Evolutionary conservation across 108 stramenopile genomes (phyloP).

Genomic region (Aurantiochytrium sp.): DNA sequence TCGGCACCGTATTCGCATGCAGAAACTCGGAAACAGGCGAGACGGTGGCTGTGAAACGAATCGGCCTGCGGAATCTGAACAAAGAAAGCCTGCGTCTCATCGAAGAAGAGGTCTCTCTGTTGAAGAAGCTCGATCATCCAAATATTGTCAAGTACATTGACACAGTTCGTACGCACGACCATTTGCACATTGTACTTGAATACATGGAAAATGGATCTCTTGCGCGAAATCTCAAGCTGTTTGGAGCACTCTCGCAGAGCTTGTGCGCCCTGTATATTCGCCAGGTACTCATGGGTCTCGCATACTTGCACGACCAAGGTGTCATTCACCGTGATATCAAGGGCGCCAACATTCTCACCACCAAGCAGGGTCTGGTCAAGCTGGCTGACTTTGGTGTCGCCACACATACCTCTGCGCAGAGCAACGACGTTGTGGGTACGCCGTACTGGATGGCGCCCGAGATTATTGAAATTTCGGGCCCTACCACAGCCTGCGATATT

Average conservation of each 20-base stretch:
- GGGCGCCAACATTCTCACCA: conserved; percentile 57
- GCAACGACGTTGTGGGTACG: conserved; percentile 39
- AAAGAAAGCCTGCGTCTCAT: conserved; percentile 21
- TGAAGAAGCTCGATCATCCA: conserved; percentile 53
- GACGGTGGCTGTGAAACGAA: conserved; percentile 46
- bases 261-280: conserved; percentile 50
- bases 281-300: conserved; percentile 45
- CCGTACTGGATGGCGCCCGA: conserved; percentile 60
- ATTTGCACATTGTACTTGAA: conserved; percentile 52
- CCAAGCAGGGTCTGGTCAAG: conserved; percentile 30
- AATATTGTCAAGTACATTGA: conserved; percentile 60
- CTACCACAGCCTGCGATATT: conserved; percentile 50
- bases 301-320: conserved; percentile 53
- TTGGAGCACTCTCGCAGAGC: conserved; percentile 48
- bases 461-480: conserved; percentile 50
- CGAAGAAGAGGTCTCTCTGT: conserved; percentile 47
- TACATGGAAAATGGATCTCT: conserved; percentile 42
- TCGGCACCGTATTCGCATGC: conserved; percentile 44
- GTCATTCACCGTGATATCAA: conserved; percentile 59
- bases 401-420: background rate
- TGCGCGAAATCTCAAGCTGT: conserved; percentile 22
- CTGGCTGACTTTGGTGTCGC: conserved; percentile 50
- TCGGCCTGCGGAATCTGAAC: conserved; percentile 32
- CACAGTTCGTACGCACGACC: conserved; percentile 20
- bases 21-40: conserved; percentile 42